Percentiles rank a stretch among this genome's conserved stretches.
Conservation (phyloP, 768 basidiomycete genomes). For the Chalciporus pseudorubinellus region DNA sequence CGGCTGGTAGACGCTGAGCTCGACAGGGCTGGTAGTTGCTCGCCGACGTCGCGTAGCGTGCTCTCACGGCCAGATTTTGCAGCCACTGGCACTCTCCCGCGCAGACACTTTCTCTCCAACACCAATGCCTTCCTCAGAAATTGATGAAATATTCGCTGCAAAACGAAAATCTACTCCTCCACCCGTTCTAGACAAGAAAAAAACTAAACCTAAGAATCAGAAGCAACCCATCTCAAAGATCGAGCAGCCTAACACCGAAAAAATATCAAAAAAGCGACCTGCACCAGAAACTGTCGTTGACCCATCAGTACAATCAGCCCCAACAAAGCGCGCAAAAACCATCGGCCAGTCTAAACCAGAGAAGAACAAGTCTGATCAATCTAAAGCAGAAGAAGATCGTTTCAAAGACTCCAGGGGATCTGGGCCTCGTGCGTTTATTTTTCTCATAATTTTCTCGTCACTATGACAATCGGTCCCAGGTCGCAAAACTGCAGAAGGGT, state of each 20-base stretch:
- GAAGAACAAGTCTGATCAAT: slow-evolving; percentile 25
- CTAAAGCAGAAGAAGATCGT: slow-evolving; percentile 38
- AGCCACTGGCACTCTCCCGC: slow-evolving; percentile 11
- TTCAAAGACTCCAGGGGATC: slow-evolving; percentile 78
- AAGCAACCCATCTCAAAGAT: slow-evolving; percentile 7
- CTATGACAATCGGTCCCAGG: slow-evolving; percentile 42
- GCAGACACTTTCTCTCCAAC: slow-evolving; percentile 13
- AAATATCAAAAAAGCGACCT: slow-evolving; percentile 28
- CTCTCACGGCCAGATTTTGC: not conserved
- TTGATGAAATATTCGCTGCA: slow-evolving; percentile 79
- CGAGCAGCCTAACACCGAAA: slow-evolving; percentile 3
- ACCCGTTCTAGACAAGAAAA: slow-evolving; percentile 44
- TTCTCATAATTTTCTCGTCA: slow-evolving; percentile 2
- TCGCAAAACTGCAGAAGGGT: slow-evolving; percentile 78
- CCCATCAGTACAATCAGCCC: slow-evolving; percentile 44
- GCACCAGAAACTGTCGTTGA: slow-evolving; percentile 64
- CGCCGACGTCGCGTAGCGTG: not conserved
- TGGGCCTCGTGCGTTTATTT: slow-evolving; percentile 54
- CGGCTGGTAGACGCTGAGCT: slow-evolving; percentile 19
- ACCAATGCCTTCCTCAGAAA: slow-evolving; percentile 62
- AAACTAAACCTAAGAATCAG: slow-evolving; percentile 29
- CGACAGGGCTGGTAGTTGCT: slow-evolving; percentile 12
- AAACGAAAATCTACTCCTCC: slow-evolving; percentile 42
- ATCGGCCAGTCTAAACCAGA: slow-evolving; percentile 10
- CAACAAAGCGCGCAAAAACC: slow-evolving; percentile 40